Evolutionary conservation across 371 early-diverging fungal species (phyloP).

Genomic region (Mucor lusitanicus): DNA sequence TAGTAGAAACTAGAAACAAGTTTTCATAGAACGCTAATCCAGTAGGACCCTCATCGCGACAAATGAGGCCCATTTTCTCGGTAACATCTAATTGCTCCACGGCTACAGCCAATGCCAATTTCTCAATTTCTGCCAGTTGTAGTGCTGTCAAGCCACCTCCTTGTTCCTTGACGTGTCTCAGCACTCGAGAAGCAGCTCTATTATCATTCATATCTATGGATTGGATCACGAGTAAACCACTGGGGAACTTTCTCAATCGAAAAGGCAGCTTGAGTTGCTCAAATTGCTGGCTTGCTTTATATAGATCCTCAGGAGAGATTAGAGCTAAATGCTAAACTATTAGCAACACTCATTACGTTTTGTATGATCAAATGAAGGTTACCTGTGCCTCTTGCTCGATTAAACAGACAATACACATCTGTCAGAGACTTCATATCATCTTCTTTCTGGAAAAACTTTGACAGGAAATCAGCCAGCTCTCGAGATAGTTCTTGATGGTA

Average conservation of each 20-base stretch:
- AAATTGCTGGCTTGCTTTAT: slow-evolving; percentile 72
- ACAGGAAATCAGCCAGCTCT: slow-evolving; percentile 82
- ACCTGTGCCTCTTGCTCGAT: slow-evolving; percentile 88
- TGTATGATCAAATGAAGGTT: slow-evolving; percentile 22
- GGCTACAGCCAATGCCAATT: slow-evolving; percentile 67
- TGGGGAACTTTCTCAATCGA: slow-evolving; percentile 72
- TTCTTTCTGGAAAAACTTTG: slow-evolving; percentile 58
- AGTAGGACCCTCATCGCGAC: slow-evolving; percentile 85
- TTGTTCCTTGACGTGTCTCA: slow-evolving; percentile 54
- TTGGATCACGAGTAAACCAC: slow-evolving; percentile 80
- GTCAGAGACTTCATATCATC: slow-evolving; percentile 82
- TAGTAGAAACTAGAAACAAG: slow-evolving; percentile 32
- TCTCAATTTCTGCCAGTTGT: slow-evolving; percentile 69
- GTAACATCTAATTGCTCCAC: slow-evolving; percentile 79
- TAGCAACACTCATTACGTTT: not conserved
- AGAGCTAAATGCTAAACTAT: slow-evolving; percentile 49
- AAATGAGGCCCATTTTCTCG: slow-evolving; percentile 76
- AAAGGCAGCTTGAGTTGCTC: slow-evolving; percentile 68
- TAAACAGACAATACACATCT: slow-evolving; percentile 91
- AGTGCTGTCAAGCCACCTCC: slow-evolving; percentile 63
- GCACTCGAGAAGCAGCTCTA: slow-evolving; percentile 61
- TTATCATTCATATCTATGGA: slow-evolving; percentile 73
- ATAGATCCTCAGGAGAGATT: slow-evolving; percentile 87
- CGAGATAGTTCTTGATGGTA: slow-evolving; percentile 84
- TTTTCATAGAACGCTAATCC: slow-evolving; percentile 86